A percentile compares a stretch with the other conserved stretches of the same genome.
Evolutionary conservation across 1,139 yeast species (phyloP).

Genomic region (Zygoascus meyerae): DNA sequence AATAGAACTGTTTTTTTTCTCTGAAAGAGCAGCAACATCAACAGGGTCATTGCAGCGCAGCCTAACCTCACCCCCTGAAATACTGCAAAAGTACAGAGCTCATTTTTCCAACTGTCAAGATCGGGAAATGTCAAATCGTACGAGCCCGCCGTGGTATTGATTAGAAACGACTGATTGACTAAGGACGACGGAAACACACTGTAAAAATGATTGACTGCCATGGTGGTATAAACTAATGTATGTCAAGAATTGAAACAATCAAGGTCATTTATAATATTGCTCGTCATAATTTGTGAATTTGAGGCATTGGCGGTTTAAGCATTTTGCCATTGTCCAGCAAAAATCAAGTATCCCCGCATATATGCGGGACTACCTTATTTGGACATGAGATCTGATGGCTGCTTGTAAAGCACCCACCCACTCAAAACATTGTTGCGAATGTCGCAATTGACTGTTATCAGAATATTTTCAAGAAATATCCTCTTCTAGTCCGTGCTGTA

Average conservation of each 20-base stretch:
- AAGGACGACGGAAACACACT: conserved; percentile 10
- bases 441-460: too few relatives aligned
- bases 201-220: conserved; percentile 7
- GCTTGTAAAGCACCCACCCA: too few relatives aligned
- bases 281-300: not conserved
- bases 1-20: conserved; percentile 55
- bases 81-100: conserved; percentile 32
- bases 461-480: too few relatives aligned
- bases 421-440: too few relatives aligned
- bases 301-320: not conserved
- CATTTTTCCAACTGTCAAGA: conserved; percentile 33
- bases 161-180: conserved; percentile 17
- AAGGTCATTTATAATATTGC: not conserved
- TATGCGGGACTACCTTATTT: too few relatives aligned
- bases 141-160: conserved; percentile 25
- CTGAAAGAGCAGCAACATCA: conserved; percentile 19
- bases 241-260: not conserved
- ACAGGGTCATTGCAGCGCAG: conserved; percentile 29
- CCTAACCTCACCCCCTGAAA: conserved; percentile 38
- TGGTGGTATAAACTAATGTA: not conserved
- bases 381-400: too few relatives aligned
- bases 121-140: conserved; percentile 34
- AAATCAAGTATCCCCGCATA: not conserved
- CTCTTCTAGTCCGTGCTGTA: too few relatives aligned
- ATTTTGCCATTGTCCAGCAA: conserved; percentile 1